Base-by-base conservation (phyloP, 805 yeast species). In the Wickerhamomyces ciferrii region DNA sequence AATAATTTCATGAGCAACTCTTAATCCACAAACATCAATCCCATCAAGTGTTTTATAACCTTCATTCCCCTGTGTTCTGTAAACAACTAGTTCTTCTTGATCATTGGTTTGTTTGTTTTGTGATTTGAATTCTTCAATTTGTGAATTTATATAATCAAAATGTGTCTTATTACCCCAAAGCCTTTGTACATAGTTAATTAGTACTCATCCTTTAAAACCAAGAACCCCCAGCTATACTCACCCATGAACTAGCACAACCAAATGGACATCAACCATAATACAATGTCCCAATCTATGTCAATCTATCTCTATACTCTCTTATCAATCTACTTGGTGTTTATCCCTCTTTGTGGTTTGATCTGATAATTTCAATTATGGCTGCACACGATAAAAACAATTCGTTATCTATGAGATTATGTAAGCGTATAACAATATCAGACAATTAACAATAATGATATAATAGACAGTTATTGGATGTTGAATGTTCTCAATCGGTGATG, bases 41-140 rank as follows among this genome's bases (percentile, higher is more conserved):
- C 96, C 96, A 59, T 89, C 96, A 55, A 87, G 83, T 2, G 96
- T 89, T 57, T 78, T 76, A 59, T 80, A 86, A 7, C 91, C 92
- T 46, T 59, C 65, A 31, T 59, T 61, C 19, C 48, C 56, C 41
- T 49, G 54, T 18, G 55, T 53, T 39, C 48, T 55, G 43, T 43
- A 60, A 19, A 51, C 54, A 7, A 58, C 54, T 11, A 54, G 46
- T 35, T 46, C 34, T 18, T 46, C 53, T 45, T 48, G 52, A 18
- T 43, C 59, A 24, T 58, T 57, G 2, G 49, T 51, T 34, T 54
- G 52, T 31, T 62, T 66, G 25, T 83, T 54, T 52, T 77, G 78
- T 24, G 70, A 66, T 51, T 72, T 74, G n/a, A n/a, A 51, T 34
- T 54, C 51, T 31, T 62, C 66, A 25, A 83, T 54, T 52, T 77